These are phyloP conservation scores for Passiflora organensis DNA, from an alignment of 345 rosid genomes.

Conservation along the genomic window DNA sequence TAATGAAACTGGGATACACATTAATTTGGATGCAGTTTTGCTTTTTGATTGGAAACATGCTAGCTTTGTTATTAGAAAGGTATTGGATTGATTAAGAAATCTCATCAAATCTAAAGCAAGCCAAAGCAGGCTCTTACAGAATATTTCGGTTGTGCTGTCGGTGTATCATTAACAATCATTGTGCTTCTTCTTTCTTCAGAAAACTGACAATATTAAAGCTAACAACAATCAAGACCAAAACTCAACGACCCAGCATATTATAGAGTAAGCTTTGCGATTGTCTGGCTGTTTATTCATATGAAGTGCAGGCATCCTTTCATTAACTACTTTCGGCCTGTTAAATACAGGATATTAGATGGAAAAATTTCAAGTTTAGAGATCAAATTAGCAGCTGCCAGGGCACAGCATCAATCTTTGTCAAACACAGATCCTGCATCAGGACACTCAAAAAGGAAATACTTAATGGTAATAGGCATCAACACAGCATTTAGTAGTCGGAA, in stretches of 20 bases:
- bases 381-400: slow-evolving; percentile 42
- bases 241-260: slow-evolving; percentile 19
- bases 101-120: no score
- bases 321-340: slow-evolving; percentile 3
- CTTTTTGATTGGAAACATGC: neutral
- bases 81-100: no score
- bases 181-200: slow-evolving; percentile 20
- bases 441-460: slow-evolving; percentile 38
- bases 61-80: no score
- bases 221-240: slow-evolving; percentile 23
- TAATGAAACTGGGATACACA: neutral
- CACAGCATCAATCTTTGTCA: slow-evolving; percentile 27
- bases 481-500: slow-evolving; percentile 80
- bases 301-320: neutral
- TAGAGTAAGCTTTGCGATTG: slow-evolving; percentile 27
- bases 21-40: neutral
- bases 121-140: neutral
- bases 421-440: slow-evolving; percentile 11
- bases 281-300: neutral
- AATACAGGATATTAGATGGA: slow-evolving; percentile 45
- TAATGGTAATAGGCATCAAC: slow-evolving; percentile 86
- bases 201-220: slow-evolving; percentile 31
- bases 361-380: slow-evolving; percentile 42
- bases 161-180: neutral
- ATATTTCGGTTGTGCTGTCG: neutral